Evolutionary conservation across 192 early-diverging fungal genomes (phyloP), one percentile per base, ranked within the genome.

Genomic region (Piromyces finnis): DNA sequence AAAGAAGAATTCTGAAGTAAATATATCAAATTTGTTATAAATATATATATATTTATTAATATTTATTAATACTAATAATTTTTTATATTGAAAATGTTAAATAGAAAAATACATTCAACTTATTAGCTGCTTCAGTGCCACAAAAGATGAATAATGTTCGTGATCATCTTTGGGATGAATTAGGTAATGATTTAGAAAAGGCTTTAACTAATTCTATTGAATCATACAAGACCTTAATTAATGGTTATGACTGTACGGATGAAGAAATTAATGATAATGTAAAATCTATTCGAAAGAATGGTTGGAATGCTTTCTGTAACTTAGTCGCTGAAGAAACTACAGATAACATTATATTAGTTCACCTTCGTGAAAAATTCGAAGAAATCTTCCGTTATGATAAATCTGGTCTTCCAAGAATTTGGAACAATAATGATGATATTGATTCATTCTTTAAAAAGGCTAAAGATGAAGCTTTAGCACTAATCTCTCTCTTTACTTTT

Each of bases 381-480:
- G 91, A 92, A 80, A 88, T 91, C 80, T 99, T 99, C 88, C 85
- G 97, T 78, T 99, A 99, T 83, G 97, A 98, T 81, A 95, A 94
- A 5, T 84, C 90, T 39, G 98, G 97, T 28, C 83, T 98, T 29
- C 98, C 98, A 27, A 89, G 95, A 59, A 93, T 99, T 32, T 99
- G 98, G 98, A 92, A 90, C 79, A 94, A 96, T 6, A 90, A 91
- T 29, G 98, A 99, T 85, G 96, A 97, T 84, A 97, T 99, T 79
- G 97, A 99, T 84, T 86, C 88, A 28, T 88, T 89, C 80, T 99
- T 95, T 86, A 88, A 90, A 37, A 83, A 83, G 35, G 93, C 97
- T 6, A 89, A 93, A 81, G 88, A 91, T 18, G 79, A 90, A 84
- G 90, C 90, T 0, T 86, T 90, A 78, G 80, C 88, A 29, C 82